Evolutionary conservation across 768 basidiomycete genomes (phyloP), one percentile per base, ranked within the genome.

Genomic region (Phallus indusiatus): DNA sequence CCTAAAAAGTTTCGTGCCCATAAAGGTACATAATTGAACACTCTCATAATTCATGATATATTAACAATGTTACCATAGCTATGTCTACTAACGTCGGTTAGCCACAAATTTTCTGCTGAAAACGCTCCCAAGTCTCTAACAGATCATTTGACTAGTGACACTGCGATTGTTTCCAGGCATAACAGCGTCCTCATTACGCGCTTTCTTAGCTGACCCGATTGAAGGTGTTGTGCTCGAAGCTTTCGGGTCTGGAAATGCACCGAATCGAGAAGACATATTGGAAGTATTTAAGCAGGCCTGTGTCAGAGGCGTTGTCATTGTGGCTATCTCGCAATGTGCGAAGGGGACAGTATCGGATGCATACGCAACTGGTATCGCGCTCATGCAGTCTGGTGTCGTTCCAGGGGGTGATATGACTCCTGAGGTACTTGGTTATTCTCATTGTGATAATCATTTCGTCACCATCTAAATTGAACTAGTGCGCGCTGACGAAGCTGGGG

Each of bases 391-490:
- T n/a, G 92, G 93, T 0, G 85, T 94, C 18, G 80, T 94, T 12
- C 79, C 89, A 0, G 93, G 93, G 6, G 83, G 82, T 24, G 94
- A 96, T 69, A 94, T 95, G 93, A 96, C 94, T 1, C 90, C 92
- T n/a, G 92, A 95, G 81, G 90, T 90, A 60, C 42, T 42, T 36
- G 11, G 8, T 12, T 34, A 60, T 18, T 58, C 10, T 53, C 46
- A 55, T 9, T 21, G 12, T 47, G 34, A 14, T 14, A 11, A 48
- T 16, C 48, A 42, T 14, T 42, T 34, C 18, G 55, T 64, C 17
- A 64, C 46, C 34, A 9, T n/a, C 55, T 20, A 55, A 49, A 28
- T 33, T 18, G 46, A 36, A 17, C 8, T 59, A 94, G 92, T 91
- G 90, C 60, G 94, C 94, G 1, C 80, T 96, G 18, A 79, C 91